Conservation (phyloP, 148 eudicot genomes). For the Rhododendron williamsianum region DNA sequence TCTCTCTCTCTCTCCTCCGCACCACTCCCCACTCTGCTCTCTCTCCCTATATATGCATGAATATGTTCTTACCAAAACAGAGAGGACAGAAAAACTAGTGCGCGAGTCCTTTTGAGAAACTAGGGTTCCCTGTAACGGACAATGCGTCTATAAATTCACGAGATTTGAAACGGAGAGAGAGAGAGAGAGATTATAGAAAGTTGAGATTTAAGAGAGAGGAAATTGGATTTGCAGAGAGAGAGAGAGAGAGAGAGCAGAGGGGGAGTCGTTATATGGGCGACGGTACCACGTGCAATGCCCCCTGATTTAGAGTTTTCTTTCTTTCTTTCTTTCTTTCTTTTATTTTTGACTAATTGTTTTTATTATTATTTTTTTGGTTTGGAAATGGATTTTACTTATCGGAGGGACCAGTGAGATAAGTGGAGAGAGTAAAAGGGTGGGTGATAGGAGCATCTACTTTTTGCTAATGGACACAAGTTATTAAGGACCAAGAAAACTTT, state of each 20-base stretch:
- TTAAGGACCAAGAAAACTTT: neutral
- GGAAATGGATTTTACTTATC: neutral
- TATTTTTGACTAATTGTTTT: neutral
- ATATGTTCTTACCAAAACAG: neutral
- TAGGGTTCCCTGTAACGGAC: slow-evolving; percentile 2
- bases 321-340: neutral
- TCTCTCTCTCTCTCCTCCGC: slow-evolving; percentile 12
- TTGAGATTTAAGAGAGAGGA: neutral
- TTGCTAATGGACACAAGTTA: neutral
- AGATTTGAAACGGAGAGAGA: neutral
- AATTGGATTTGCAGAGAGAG: neutral
- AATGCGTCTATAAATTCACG: slow-evolving; percentile 9
- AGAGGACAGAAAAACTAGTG: neutral
- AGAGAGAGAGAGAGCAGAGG: neutral
- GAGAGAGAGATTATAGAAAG: neutral
- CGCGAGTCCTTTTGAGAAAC: neutral
- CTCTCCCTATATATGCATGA: neutral
- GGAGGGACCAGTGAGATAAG: slow-evolving; percentile 4
- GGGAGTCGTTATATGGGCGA: neutral
- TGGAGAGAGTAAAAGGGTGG: neutral
- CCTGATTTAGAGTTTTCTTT: neutral
- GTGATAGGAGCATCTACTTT: slow-evolving; percentile 15
- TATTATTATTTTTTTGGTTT: neutral
- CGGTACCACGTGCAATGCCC: slow-evolving; percentile 10
- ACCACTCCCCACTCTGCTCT: slow-evolving; percentile 8